Conservation (phyloP, 345 rosid species). For the Populus pruinosa region DNA sequence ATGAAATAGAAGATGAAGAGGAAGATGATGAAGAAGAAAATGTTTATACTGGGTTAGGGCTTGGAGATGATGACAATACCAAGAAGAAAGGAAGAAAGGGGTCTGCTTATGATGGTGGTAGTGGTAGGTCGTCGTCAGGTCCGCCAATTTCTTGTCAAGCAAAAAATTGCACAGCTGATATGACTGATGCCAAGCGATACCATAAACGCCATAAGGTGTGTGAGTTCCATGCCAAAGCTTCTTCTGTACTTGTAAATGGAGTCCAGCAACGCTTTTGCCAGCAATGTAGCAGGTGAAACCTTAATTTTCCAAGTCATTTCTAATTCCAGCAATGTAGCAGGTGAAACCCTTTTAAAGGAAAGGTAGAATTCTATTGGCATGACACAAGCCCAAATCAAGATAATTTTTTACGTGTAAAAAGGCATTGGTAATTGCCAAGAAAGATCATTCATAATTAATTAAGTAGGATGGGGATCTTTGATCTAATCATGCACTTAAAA, state of each 20-base stretch:
- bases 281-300: constrained; percentile 96
- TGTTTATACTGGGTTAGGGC: constrained; percentile 24
- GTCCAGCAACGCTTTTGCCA: constrained; percentile 86
- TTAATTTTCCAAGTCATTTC: constrained; percentile 16
- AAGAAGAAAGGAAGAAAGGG: constrained; percentile 47
- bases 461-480: background rate
- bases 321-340: constrained; percentile 83
- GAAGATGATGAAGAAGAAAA: constrained; percentile 50
- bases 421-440: background rate
- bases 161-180: constrained; percentile 53
- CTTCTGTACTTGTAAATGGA: constrained; percentile 53
- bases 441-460: background rate
- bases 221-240: constrained; percentile 75
- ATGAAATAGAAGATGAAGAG: constrained; percentile 52
- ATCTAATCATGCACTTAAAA: background rate
- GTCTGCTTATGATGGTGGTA: constrained; percentile 11
- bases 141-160: constrained; percentile 53
- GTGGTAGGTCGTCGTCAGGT: constrained; percentile 15
- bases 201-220: constrained; percentile 90
- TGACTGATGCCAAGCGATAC: constrained; percentile 67
- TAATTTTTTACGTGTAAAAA: too few relatives aligned
- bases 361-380: background rate
- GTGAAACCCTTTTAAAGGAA: constrained; percentile 25
- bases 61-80: constrained; percentile 45
- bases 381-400: background rate